Evolutionary conservation across 306 rosid species (phyloP).

Genomic region (Ceratonia siliqua): DNA sequence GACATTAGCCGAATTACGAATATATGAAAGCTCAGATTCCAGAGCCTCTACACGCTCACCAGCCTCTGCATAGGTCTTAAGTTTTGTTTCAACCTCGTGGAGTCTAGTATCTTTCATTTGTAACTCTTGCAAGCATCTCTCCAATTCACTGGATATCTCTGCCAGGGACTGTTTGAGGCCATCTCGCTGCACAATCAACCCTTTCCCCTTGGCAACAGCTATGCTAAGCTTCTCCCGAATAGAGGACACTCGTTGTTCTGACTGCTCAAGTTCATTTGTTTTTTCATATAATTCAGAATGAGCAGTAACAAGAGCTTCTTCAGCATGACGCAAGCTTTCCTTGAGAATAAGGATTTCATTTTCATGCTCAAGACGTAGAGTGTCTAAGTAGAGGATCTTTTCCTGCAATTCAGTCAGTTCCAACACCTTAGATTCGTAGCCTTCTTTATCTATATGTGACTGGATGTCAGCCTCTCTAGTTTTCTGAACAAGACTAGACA

Average conservation of each 20-base stretch:
- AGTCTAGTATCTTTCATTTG: constrained; percentile 75
- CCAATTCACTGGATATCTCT: constrained; percentile 80
- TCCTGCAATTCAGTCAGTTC: constrained; percentile 63
- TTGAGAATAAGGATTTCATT: constrained; percentile 64
- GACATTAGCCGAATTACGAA: constrained; percentile 95
- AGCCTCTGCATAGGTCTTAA: constrained; percentile 81
- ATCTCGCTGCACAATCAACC: constrained; percentile 90
- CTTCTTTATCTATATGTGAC: constrained; percentile 49
- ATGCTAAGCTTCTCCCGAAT: constrained; percentile 91
- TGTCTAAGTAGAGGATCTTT: constrained; percentile 53
- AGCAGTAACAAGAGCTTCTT: constrained; percentile 61
- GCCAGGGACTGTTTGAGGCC: constrained; percentile 77
- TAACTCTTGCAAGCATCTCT: constrained; percentile 81
- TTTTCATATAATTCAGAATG: constrained; percentile 60
- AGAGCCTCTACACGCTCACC: constrained; percentile 95
- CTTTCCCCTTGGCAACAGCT: constrained; percentile 98
- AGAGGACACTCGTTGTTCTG: constrained; percentile 87
- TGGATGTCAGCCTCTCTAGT: constrained; percentile 61
- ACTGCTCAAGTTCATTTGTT: constrained; percentile 69
- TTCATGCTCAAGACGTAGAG: constrained; percentile 64
- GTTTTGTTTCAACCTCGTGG: constrained; percentile 78
- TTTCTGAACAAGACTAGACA: constrained; percentile 72
- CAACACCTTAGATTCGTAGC: constrained; percentile 45
- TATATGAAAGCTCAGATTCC: constrained; percentile 96
- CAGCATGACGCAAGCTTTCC: constrained; percentile 72